phyloP scores from a whole-genome alignment of 2,329 filamentous ascomycete species.

The Pestalotiopsis sp. region DNA sequence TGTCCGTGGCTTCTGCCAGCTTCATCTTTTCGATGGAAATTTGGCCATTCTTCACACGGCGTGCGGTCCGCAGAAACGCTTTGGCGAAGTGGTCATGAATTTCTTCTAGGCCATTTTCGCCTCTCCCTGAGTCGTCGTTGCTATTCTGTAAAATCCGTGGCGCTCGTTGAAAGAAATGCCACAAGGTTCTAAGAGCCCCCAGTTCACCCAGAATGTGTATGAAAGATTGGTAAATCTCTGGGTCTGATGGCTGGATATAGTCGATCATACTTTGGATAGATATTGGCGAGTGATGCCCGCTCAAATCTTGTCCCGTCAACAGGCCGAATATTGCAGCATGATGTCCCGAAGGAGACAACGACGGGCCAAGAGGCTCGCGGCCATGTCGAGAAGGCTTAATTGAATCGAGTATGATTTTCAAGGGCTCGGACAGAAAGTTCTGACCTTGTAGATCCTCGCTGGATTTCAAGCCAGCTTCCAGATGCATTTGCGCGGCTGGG shows the following conservation, averaged over 20 bases:
- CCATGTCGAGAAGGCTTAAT: background rate
- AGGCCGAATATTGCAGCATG: constrained; percentile 22
- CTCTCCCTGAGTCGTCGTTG: background rate
- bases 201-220: constrained; percentile 27
- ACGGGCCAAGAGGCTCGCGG: background rate
- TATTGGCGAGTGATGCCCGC: constrained; percentile 11
- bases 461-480: constrained; percentile 8
- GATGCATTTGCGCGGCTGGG: constrained; percentile 20
- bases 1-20: constrained; percentile 14
- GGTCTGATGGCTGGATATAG: background rate
- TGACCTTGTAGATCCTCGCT: background rate
- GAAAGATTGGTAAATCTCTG: background rate
- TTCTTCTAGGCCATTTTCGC: background rate
- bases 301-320: constrained; percentile 24
- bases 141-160: background rate
- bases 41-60: background rate
- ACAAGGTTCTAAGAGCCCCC: constrained; percentile 31
- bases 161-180: constrained; percentile 19
- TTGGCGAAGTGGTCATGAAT: background rate
- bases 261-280: background rate
- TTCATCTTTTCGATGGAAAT: background rate
- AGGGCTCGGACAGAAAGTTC: background rate
- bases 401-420: background rate
- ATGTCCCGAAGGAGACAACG: background rate
- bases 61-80: background rate